Conservation (phyloP, 169 alveolate genomes). For the Amoebophrya sp. region DNA sequence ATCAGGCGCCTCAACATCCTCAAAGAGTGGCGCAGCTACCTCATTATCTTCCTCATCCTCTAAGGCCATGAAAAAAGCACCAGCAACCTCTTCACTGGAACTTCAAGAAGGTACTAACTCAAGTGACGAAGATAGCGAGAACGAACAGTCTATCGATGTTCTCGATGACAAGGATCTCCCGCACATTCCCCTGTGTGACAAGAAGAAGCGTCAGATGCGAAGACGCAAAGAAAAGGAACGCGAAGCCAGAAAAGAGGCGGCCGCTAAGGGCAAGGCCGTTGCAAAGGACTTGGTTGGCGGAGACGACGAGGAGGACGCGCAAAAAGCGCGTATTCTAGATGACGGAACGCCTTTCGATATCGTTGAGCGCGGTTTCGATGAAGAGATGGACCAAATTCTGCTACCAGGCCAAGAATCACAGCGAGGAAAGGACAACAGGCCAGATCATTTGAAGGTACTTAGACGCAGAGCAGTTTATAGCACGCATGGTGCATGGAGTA, state of each 20-base stretch:
- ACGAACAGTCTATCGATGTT: conserved; percentile 26
- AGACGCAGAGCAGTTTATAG: too few species aligned
- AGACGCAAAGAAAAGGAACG: neutral
- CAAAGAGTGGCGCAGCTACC: neutral
- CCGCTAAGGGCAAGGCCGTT: neutral
- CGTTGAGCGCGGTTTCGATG: neutral
- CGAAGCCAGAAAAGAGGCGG: neutral
- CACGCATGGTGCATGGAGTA: too few species aligned
- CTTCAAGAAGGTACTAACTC: neutral
- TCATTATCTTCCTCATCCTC: too few species aligned
- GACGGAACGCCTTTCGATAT: neutral
- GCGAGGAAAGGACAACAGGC: neutral
- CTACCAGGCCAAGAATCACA: conserved; percentile 19
- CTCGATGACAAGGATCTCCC: conserved; percentile 41
- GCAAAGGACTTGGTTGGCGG: neutral
- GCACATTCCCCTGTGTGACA: conserved; percentile 43
- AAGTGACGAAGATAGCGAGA: neutral
- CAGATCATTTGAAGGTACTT: neutral
- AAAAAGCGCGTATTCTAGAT: neutral
- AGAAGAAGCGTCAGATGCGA: conserved; percentile 35
- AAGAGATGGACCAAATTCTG: conserved; percentile 7
- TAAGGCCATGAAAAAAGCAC: neutral
- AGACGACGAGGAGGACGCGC: neutral
- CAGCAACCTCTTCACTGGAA: neutral
- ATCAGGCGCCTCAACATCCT: neutral